Base-by-base conservation (phyloP, 306 rosid species). In the Inga laurina region DNA sequence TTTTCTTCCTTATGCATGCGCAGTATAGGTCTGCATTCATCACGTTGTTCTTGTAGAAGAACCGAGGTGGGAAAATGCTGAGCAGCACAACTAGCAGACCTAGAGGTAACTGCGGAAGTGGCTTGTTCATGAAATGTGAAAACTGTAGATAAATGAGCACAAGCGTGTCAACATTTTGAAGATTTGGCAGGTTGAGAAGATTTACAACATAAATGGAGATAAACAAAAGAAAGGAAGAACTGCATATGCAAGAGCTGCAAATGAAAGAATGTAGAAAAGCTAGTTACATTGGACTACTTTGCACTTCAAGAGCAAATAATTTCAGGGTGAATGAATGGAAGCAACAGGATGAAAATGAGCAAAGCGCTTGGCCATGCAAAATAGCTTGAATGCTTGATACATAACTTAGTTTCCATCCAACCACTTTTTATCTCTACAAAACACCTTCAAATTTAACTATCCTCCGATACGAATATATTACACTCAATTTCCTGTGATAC, bases 11-110 rank as follows among this genome's bases (percentile, higher is more conserved):
- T 89, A 19, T 79, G 59, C 18, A 86, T 52, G 57, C 87, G 91
- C 84, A 81, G 84, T 65, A 83, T 79, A 83, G 94, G 86, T 85
- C 66, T 90, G 82, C 83, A 88, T 70, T 95, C 97, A 74, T 93
- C 90, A 18, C 89, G 91, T 83, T 92, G 98, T 82, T 95, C 98
- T 93, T 90, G 96, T 75, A 84, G 75, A 76, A 91, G 90, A 91
- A 92, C 92, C 2, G 97, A 91, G 46, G 93, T 87, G 69, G 92
- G 89, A 87, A 92, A 90, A 81, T 86, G 89, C 61, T 87, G 94
- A 14, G 91, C 76, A 48, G 90, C 75, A 76, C 81, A 86, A 83
- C 82, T 81, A 83, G 91, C 68, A 43, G 92, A 84, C 76, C 82
- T 57, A 27, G 90, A 87, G 64, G 87, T 46, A 75, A 88, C 83